Evolutionary conservation across 1,139 yeast genomes (phyloP), one percentile per base, ranked within the genome.

Genomic region (Blastobotrys ciferrii): DNA sequence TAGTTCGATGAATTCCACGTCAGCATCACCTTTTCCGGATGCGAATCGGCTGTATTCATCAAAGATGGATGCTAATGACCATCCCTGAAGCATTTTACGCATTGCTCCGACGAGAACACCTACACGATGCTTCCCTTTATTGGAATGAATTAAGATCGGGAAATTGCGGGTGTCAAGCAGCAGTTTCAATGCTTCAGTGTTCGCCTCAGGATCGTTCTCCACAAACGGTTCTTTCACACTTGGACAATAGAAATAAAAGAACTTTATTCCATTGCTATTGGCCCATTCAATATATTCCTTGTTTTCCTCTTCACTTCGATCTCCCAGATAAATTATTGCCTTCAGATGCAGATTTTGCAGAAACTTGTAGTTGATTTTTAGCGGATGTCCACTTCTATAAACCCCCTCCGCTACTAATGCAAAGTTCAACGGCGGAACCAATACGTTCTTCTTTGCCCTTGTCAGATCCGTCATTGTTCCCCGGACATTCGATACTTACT

Each of bases 41-140:
- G 97, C 95, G 68, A 88, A 92, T 65, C 87, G 82, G 53, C 86
- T 89, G 66, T 92, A 92, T 64, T 92, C 98, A 64, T 89, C 96
- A 66, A 88, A 92, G 3, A 88, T 85, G 1, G 96, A 95, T 47
- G 96, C 84, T 61, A 87, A 74, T 53, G 94, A 81, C 98, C 98
- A 91, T 1, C 95, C 95, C 66, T 89, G 96, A 38, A 89, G 71
- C 51, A 85, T 66, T 62, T 87, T 87, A 45, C 98, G 71, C 78
- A 91, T 82, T 20, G 87, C 75, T 0, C 97, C 98, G 14, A 89
- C 94, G 41, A 89, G 73, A 1, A 92, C 89, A 0, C 98, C 98
- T 1, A 88, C 91, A 43, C 98, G 70, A 64, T 92, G 98, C 65
- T 92, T 91, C 6, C 98, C 98, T 68, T 92, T 92, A 65, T 91